phyloP scores from a whole-genome alignment of 1,284 basidiomycete species.

The Malassezia sp. region DNA sequence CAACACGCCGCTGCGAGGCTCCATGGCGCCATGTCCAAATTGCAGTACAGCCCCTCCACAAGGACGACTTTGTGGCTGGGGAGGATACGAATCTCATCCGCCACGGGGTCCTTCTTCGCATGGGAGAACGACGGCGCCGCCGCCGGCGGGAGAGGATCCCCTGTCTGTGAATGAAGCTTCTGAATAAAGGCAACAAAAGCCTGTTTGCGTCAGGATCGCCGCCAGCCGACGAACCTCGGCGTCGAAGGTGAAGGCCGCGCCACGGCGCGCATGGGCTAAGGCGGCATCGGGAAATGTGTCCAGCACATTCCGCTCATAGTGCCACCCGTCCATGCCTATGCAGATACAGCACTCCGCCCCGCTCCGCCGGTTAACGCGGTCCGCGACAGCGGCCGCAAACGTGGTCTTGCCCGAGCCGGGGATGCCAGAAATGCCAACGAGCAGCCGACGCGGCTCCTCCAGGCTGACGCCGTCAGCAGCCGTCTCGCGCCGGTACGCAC shows the following conservation, averaged over 20 bases:
- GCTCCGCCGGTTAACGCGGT: background rate
- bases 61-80: slow-evolving; percentile 63
- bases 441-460: slow-evolving; percentile 41
- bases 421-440: slow-evolving; percentile 66
- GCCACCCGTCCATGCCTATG: slow-evolving; percentile 75
- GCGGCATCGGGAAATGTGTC: slow-evolving; percentile 56
- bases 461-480: background rate
- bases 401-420: slow-evolving; percentile 75
- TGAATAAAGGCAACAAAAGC: slow-evolving; percentile 31
- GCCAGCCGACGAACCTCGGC: slow-evolving; percentile 18
- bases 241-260: slow-evolving; percentile 43
- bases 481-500: background rate
- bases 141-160: background rate
- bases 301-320: slow-evolving; percentile 53
- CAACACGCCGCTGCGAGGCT: slow-evolving; percentile 56
- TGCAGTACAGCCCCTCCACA: slow-evolving; percentile 72
- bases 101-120: slow-evolving; percentile 53
- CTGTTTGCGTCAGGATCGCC: background rate
- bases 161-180: slow-evolving; percentile 6
- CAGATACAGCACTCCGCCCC: slow-evolving; percentile 47
- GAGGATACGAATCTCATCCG: slow-evolving; percentile 52
- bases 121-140: slow-evolving; percentile 58
- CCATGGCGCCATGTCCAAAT: slow-evolving; percentile 66
- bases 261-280: slow-evolving; percentile 31
- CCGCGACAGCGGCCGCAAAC: slow-evolving; percentile 53